phyloP scores from a whole-genome alignment of 2,329 filamentous ascomycete genomes.

The Talaromyces sp. region DNA sequence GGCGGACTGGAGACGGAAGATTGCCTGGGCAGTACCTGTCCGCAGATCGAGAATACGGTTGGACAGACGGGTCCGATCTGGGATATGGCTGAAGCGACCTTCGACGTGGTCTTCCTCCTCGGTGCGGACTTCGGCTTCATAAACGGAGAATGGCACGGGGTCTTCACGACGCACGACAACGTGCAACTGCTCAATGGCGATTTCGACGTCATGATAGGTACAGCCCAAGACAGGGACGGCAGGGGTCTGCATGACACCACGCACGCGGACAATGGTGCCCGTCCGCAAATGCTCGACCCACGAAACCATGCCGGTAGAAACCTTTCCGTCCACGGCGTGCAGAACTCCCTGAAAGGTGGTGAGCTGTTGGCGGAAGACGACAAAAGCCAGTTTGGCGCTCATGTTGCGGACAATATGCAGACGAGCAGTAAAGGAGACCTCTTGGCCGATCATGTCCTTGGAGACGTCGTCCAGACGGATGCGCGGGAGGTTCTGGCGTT shows the following conservation, averaged over 20 bases:
- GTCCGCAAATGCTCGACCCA: conserved; percentile 79
- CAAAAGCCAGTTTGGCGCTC: conserved; percentile 75
- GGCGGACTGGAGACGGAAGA: conserved; percentile 80
- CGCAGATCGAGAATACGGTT: conserved; percentile 80
- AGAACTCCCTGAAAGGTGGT: conserved; percentile 81
- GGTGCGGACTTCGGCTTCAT: conserved; percentile 57
- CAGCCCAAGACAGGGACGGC: conserved; percentile 70
- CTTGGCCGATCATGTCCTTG: conserved; percentile 49
- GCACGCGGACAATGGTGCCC: conserved; percentile 72
- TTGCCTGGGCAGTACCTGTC: conserved; percentile 77
- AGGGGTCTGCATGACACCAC: conserved; percentile 66
- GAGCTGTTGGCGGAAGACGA: conserved; percentile 79
- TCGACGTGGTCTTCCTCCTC: conserved; percentile 51
- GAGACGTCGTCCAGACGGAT: conserved; percentile 48
- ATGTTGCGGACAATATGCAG: conserved; percentile 75
- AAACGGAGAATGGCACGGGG: conserved; percentile 62
- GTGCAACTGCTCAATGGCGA: conserved; percentile 62
- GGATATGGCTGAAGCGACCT: conserved; percentile 55
- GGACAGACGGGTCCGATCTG: conserved; percentile 66
- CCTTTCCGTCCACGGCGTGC: conserved; percentile 51
- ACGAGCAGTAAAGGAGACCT: conserved; percentile 63
- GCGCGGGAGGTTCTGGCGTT: conserved; percentile 38
- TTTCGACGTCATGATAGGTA: conserved; percentile 68
- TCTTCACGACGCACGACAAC: conserved; percentile 57
- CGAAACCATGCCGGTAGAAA: conserved; percentile 71